Conservation (phyloP, 2,329 filamentous ascomycete genomes). For the Alternaria gaisen region DNA sequence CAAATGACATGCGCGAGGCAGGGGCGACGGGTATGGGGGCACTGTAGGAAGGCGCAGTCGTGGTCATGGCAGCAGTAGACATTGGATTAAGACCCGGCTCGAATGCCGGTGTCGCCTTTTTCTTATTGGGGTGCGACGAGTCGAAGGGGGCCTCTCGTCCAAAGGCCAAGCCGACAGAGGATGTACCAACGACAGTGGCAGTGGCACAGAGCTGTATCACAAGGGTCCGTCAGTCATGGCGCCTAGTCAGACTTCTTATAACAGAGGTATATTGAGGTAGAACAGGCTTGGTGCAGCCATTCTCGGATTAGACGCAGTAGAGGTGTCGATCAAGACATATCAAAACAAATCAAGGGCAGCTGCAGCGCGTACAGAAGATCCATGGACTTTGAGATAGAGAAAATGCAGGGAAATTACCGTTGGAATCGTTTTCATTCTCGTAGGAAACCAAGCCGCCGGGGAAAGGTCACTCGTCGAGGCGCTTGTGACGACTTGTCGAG, state of each 20-base stretch:
- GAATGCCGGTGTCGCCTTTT: conserved; percentile 50
- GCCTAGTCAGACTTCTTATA: conserved; percentile 33
- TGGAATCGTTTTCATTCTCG: conserved; percentile 58
- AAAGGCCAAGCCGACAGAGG: conserved; percentile 66
- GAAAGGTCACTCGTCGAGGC: conserved; percentile 50
- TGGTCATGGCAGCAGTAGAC: conserved; percentile 39
- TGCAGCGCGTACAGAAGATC: conserved; percentile 13
- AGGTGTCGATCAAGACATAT: conserved; percentile 34
- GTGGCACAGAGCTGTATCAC: conserved; percentile 67
- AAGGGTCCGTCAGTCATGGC: conserved; percentile 49
- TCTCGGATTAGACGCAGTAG: conserved; percentile 32
- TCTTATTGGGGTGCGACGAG: conserved; percentile 46
- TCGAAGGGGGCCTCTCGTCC: conserved; percentile 59
- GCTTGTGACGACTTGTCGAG: conserved; percentile 49
- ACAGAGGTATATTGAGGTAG: conserved; percentile 32
- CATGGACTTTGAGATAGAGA: conserved; percentile 23
- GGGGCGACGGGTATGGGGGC: conserved; percentile 34
- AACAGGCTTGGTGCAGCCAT: conserved; percentile 38
- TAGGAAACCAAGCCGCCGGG: conserved; percentile 48
- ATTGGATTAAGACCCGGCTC: conserved; percentile 39
- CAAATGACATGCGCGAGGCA: conserved; percentile 38
- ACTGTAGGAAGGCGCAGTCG: conserved; percentile 34
- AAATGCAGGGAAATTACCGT: conserved; percentile 50
- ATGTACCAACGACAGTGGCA: conserved; percentile 67
- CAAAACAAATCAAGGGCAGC: conserved; percentile 45